Conservation (phyloP, 192 early-diverging fungal species). For the Geranomyces variabilis region DNA sequence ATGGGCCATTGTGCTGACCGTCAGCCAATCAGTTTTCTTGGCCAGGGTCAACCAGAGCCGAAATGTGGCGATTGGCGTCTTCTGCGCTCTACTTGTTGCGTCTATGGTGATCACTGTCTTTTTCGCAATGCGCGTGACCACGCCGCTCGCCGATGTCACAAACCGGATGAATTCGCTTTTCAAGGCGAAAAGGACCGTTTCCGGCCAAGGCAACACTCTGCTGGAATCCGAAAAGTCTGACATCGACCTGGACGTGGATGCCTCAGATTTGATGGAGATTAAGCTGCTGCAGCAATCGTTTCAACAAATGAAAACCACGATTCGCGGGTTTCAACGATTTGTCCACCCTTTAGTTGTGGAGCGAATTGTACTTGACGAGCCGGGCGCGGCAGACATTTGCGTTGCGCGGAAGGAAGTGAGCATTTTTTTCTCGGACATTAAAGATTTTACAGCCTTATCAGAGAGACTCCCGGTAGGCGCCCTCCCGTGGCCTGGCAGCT, state of each 20-base stretch:
- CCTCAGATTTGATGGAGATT: slow-evolving; percentile 14
- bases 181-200: not conserved
- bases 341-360: slow-evolving; percentile 17
- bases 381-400: slow-evolving; percentile 12
- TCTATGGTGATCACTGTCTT: not conserved
- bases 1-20: slow-evolving; percentile 10
- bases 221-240: not conserved
- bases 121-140: slow-evolving; percentile 10
- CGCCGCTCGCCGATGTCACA: slow-evolving; percentile 4
- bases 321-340: slow-evolving; percentile 6
- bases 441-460: slow-evolving; percentile 14
- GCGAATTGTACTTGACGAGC: slow-evolving; percentile 10
- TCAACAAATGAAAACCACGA: slow-evolving; percentile 6
- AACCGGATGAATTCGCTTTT: slow-evolving; percentile 9
- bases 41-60: not conserved
- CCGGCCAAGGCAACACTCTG: not conserved
- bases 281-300: slow-evolving; percentile 7
- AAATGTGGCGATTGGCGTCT: slow-evolving; percentile 10
- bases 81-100: not conserved
- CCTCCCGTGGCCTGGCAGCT: too few relatives aligned
- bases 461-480: slow-evolving; percentile 1
- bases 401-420: slow-evolving; percentile 10
- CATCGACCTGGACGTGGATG: not conserved
- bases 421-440: slow-evolving; percentile 25
- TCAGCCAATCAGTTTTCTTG: not conserved